Conservation (phyloP, 495 filamentous ascomycete species). For the Ascobolus immersus region DNA sequence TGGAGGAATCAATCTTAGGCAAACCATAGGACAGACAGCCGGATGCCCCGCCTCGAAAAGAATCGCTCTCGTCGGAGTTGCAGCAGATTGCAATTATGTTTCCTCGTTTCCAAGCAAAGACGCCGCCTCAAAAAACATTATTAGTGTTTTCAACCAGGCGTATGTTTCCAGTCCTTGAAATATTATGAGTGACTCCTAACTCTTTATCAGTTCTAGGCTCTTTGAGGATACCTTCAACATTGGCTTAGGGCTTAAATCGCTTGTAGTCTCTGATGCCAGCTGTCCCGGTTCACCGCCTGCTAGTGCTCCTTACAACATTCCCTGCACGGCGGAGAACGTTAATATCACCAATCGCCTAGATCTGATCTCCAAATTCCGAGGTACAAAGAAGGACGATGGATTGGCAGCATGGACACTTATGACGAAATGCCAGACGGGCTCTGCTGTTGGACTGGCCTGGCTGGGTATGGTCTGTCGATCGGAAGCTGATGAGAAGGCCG, state of each 20-base stretch:
- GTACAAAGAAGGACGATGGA: constrained; percentile 34
- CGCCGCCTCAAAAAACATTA: constrained; percentile 40
- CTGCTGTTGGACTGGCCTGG: constrained; percentile 87
- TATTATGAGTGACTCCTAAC: constrained; percentile 5
- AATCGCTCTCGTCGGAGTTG: constrained; percentile 76
- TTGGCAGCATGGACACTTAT: constrained; percentile 90
- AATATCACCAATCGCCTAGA: constrained; percentile 59
- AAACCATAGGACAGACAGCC: constrained; percentile 50
- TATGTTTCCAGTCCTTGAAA: constrained; percentile 4
- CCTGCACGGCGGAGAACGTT: constrained; percentile 32
- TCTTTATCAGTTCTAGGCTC: constrained; percentile 29
- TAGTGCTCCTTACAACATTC: constrained; percentile 56
- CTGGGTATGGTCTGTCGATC: constrained; percentile 61
- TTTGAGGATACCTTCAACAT: constrained; percentile 89
- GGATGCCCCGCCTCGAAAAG: constrained; percentile 74
- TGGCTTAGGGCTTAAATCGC: constrained; percentile 61
- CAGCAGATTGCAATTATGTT: constrained; percentile 77
- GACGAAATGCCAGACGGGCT: constrained; percentile 56
- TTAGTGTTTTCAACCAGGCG: constrained; percentile 61
- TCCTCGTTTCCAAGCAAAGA: constrained; percentile 36
- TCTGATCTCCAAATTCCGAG: constrained; percentile 71
- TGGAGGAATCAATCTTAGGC: constrained; percentile 56
- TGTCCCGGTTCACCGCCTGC: constrained; percentile 42
- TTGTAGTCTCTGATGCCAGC: constrained; percentile 40
- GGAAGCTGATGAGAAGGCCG: constrained; percentile 20